Evolutionary conservation across 257 asterid species (phyloP), one percentile per base, ranked within the genome.

Genomic region (Solanum ossicruentum): DNA sequence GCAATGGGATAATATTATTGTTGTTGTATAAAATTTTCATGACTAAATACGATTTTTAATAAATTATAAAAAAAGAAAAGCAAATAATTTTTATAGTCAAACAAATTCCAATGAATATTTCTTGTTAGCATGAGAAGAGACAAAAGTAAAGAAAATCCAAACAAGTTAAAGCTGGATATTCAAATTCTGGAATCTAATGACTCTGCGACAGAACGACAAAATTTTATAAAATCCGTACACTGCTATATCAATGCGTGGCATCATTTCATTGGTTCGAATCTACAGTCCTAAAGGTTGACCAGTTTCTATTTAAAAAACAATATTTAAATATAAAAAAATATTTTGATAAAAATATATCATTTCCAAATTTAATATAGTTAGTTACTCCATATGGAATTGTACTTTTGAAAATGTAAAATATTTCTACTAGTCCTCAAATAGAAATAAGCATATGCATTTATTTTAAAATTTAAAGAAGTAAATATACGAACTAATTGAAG

Each of bases 201-300:
- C 66, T 56, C 60, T 82, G 66, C 80, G 66, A 66, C 60, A 18
- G 10, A 65, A 18, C 75, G 79, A 72, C 58, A 51, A 83, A 47
- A 43, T 60, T 49, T 39, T n/a, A n/a, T 43, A 3, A 26, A 32
- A 11, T 11, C 71, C 85, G 89, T 86, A 86, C 87, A 65, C 89
- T 66, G 79, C 36, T 11, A 10, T 47, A 8, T 32, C 56, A 66
- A 18, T 32, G 84, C 80, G 89, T 86, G 67, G 84, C 87, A 15
- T 10, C 20, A 71, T 69, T 32, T 72, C 61, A 82, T 49, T 18
- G 84, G 88, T 23, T 12, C 13, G 5, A 41, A 28, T 56, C 3
- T 36, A 26, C 28, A 60, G 78, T 65, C 63, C 56, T 51, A 61
- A 61, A 32, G 32, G 52, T 83, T 86, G 86, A 86, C 84, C 57